phyloP scores from a whole-genome alignment of 345 rosid species.

The Tarenaya hassleriana region DNA sequence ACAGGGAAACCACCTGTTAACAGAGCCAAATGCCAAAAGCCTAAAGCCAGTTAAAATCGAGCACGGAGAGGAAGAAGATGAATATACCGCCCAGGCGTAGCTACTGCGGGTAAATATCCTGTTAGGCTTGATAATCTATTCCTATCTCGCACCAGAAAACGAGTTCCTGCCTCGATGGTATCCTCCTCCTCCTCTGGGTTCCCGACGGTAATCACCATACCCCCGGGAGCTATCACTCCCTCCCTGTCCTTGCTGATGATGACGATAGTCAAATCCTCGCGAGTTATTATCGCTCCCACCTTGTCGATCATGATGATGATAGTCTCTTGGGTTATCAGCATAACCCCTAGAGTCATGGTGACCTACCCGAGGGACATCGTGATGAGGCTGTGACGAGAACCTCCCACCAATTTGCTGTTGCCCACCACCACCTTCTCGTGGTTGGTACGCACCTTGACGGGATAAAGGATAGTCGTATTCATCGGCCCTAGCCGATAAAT shows the following conservation, averaged over 20 bases:
- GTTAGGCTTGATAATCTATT: constrained; percentile 2
- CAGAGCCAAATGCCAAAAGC: too few relatives aligned
- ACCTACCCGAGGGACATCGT: constrained; percentile 31
- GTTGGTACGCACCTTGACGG: constrained; percentile 32
- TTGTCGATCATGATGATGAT: too few relatives aligned
- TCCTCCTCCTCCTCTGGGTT: constrained; percentile 19
- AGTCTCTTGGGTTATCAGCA: too few relatives aligned
- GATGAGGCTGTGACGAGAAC: constrained; percentile 34
- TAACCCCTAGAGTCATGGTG: constrained; percentile 31
- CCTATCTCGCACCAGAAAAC: constrained; percentile 29
- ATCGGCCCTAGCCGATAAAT: too few relatives aligned
- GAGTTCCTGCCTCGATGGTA: constrained; percentile 26
- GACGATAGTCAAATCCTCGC: constrained; percentile 25
- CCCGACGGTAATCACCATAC: constrained; percentile 22
- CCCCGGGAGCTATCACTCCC: constrained; percentile 23
- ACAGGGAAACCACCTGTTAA: too few relatives aligned
- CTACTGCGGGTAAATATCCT: too few relatives aligned
- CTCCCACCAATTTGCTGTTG: constrained; percentile 35
- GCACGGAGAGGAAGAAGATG: too few relatives aligned
- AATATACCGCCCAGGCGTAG: too few relatives aligned
- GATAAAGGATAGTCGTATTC: background rate
- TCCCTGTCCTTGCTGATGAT: constrained; percentile 19
- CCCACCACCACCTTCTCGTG: constrained; percentile 28
- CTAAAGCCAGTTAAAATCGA: too few relatives aligned
- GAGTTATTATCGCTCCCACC: too few relatives aligned